Conservation (phyloP, 768 basidiomycete genomes). For the Podaxis mareebaensis region DNA sequence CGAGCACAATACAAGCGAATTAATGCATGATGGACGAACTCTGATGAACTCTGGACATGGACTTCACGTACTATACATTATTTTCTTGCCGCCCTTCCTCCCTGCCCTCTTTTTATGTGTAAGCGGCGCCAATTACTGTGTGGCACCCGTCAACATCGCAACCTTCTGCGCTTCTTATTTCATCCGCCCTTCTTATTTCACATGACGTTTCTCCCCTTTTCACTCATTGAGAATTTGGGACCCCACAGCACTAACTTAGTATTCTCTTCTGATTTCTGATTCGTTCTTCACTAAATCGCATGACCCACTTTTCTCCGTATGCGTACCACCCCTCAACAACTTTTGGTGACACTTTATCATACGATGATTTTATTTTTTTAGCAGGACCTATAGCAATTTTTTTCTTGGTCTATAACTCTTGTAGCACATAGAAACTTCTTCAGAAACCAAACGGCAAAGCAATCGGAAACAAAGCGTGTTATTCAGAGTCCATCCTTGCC, state of each 20-base stretch:
- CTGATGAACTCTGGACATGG: neutral
- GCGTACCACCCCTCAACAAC: neutral
- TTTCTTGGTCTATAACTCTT: neutral
- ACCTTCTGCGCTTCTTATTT: neutral
- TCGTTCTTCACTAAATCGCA: neutral
- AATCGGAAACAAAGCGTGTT: neutral
- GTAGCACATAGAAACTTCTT: neutral
- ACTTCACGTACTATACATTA: conserved; percentile 1
- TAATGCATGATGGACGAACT: neutral
- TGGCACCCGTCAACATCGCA: neutral
- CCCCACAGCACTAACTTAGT: neutral
- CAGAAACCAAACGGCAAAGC: neutral
- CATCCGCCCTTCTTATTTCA: neutral
- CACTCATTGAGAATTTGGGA: neutral
- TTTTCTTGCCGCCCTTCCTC: neutral
- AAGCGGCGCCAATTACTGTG: neutral
- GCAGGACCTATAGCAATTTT: neutral
- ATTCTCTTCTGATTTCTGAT: neutral
- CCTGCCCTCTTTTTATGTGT: neutral
- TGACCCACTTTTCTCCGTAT: neutral
- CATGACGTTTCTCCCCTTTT: neutral
- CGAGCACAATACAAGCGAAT: neutral
- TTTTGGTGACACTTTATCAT: neutral
- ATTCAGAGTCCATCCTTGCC: neutral
- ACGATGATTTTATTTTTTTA: neutral